These are phyloP conservation scores for Pyricularia pennisetigena DNA, from an alignment of 2,329 filamentous ascomycete genomes.

Conservation along the genomic window DNA sequence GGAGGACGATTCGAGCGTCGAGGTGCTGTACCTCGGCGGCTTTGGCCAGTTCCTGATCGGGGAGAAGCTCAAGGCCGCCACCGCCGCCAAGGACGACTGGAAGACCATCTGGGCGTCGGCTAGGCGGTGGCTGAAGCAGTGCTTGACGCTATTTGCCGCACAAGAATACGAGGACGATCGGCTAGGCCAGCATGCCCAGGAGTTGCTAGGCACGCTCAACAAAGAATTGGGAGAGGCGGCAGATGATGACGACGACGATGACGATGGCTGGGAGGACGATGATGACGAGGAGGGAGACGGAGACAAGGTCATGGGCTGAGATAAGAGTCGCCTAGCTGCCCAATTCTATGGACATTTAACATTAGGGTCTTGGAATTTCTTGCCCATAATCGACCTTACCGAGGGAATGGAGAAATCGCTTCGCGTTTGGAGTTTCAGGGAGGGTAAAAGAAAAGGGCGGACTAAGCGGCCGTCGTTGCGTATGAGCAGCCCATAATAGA, in stretches of 20 bases:
- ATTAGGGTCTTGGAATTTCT: not conserved
- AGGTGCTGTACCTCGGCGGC: constrained; percentile 93
- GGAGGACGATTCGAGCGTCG: constrained; percentile 90
- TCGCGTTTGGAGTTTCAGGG: too few species aligned
- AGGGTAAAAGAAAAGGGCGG: too few species aligned
- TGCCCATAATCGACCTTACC: not conserved
- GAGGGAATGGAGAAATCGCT: not conserved
- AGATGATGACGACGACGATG: constrained; percentile 43
- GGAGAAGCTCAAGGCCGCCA: constrained; percentile 49
- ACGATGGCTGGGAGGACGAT: constrained; percentile 36
- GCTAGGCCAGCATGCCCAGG: constrained; percentile 63
- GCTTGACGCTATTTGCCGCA: constrained; percentile 65
- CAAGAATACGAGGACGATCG: constrained; percentile 81
- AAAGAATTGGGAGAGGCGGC: constrained; percentile 52
- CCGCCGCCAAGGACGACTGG: constrained; percentile 35
- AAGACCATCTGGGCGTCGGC: constrained; percentile 59
- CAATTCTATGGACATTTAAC: not conserved
- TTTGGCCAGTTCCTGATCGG: constrained; percentile 81
- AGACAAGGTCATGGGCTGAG: constrained; percentile 35
- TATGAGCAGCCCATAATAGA: not conserved
- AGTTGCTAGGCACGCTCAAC: constrained; percentile 56
- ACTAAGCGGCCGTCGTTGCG: not conserved
- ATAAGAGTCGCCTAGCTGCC: not conserved
- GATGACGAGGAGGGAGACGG: constrained; percentile 42
- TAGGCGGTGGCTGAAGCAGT: constrained; percentile 73